Base-by-base conservation (phyloP, 352 stramenopile species). In the Elongisporangium anandrum region DNA sequence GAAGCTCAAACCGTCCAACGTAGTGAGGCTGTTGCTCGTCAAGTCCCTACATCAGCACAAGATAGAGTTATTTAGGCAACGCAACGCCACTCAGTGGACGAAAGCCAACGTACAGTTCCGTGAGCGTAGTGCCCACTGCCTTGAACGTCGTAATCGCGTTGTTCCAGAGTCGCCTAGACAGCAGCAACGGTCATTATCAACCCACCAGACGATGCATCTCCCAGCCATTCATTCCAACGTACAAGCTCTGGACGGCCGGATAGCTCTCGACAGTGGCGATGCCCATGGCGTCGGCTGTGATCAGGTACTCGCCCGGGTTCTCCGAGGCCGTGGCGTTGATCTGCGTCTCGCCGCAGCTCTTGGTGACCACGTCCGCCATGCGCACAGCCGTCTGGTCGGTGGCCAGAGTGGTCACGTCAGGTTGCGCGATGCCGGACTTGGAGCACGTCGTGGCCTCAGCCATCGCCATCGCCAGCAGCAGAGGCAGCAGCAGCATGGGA, bases 81-180 rank as follows among this genome's bases (percentile, higher is more conserved):
- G 50, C 17, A 58, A 39, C 23, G 8, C 51, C 17, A 41, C 26
- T 52, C 24, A 22, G 2, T 52, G 12, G 22, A 23, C 24, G 6
- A n/a, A 38, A 26, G 2, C 9, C 22, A 19, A 67, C 72, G 47
- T 66, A 81, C 75, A 86, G 29, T 66, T 81, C 65, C 24, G 63
- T 76, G 56, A 81, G 61, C 1, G 53, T 77, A 3, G 64, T 72
- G 19, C 60, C 65, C 2, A 66, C 62, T 0, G 57, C 54, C 47
- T 73, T 68, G 48, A 79, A 79, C 49, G 60, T 59, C 52, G 61
- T 69, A 59, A 85, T 79, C 49, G 67, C 58, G 61, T 85, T 85
- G 57, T 80, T 69, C 69, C 69, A 78, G 12, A 75, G 65, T 53
- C 65, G 69, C 12, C 66, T 74, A 38, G 4, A 16, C 26, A 57